Conservation (phyloP, 805 yeast genomes). For the Metschnikowia colocasiae region DNA sequence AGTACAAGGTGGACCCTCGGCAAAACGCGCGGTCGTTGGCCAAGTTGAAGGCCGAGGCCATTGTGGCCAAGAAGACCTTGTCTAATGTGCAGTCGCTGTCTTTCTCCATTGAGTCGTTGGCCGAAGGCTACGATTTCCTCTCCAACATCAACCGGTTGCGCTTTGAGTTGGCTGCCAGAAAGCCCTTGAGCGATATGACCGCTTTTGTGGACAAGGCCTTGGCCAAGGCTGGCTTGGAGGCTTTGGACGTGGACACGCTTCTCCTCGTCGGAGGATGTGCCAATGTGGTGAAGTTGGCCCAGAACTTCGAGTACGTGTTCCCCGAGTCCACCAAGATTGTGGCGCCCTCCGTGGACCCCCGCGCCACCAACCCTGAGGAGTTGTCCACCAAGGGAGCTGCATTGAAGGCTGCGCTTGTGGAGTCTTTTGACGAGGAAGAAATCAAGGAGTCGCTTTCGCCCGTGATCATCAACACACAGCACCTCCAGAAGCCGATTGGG, state of each 20-base stretch:
- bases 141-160: slow-evolving; percentile 90
- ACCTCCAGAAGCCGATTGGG: slow-evolving; percentile 80
- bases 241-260: slow-evolving; percentile 85
- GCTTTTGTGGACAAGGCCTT: slow-evolving; percentile 72
- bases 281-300: slow-evolving; percentile 85
- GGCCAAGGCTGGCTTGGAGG: slow-evolving; percentile 77
- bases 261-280: slow-evolving; percentile 92
- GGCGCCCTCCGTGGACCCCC: slow-evolving; percentile 70
- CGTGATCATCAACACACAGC: slow-evolving; percentile 83
- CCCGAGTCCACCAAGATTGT: slow-evolving; percentile 73
- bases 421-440: slow-evolving; percentile 79
- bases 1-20: slow-evolving; percentile 76
- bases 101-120: slow-evolving; percentile 90
- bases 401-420: slow-evolving; percentile 85
- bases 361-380: slow-evolving; percentile 85
- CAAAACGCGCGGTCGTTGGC: slow-evolving; percentile 80
- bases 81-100: slow-evolving; percentile 86
- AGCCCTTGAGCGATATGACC: slow-evolving; percentile 70
- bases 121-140: slow-evolving; percentile 92
- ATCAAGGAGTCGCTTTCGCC: slow-evolving; percentile 77
- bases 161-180: slow-evolving; percentile 82
- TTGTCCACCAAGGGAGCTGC: slow-evolving; percentile 93
- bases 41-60: slow-evolving; percentile 79
- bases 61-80: slow-evolving; percentile 83
- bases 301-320: slow-evolving; percentile 68